A percentile compares a stretch with the other conserved stretches of the same genome.
These are phyloP conservation scores for Naegleria fowleri DNA, from an alignment of 208 protist species.

Conservation along the genomic window DNA sequence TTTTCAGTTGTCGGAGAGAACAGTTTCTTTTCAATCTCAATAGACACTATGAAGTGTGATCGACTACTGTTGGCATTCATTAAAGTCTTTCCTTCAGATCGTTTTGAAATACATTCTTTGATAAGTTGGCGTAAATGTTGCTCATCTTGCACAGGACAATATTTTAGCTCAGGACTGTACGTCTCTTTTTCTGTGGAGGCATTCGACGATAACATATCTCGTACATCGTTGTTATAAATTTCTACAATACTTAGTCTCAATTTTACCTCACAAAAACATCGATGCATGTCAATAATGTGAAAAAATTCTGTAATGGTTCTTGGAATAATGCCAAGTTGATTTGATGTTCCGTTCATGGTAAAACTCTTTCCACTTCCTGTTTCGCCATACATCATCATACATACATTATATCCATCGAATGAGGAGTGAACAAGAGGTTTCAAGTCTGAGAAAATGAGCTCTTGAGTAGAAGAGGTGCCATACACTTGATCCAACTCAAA, in stretches of 20 bases:
- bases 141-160: not conserved
- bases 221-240: conserved; percentile 34
- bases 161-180: not conserved
- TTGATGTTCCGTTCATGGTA: not conserved
- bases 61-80: conserved; percentile 74
- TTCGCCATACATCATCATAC: conserved; percentile 13
- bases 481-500: not conserved
- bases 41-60: conserved; percentile 69
- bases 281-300: no score
- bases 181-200: not conserved
- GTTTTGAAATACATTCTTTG: not conserved
- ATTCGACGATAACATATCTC: conserved; percentile 7
- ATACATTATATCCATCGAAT: conserved; percentile 25
- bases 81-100: conserved; percentile 48
- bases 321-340: not conserved
- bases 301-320: not conserved
- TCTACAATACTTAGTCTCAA: conserved; percentile 23
- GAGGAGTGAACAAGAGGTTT: not conserved
- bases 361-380: conserved; percentile 15
- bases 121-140: not conserved
- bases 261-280: not conserved
- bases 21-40: conserved; percentile 43
- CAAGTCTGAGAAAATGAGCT: not conserved
- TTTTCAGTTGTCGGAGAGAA: not conserved
- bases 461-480: not conserved